Percentiles rank a stretch among this genome's conserved stretches.
These are phyloP conservation scores for Aurifilum marmelostoma DNA, from an alignment of 2,329 filamentous ascomycete species.

Conservation along the genomic window DNA sequence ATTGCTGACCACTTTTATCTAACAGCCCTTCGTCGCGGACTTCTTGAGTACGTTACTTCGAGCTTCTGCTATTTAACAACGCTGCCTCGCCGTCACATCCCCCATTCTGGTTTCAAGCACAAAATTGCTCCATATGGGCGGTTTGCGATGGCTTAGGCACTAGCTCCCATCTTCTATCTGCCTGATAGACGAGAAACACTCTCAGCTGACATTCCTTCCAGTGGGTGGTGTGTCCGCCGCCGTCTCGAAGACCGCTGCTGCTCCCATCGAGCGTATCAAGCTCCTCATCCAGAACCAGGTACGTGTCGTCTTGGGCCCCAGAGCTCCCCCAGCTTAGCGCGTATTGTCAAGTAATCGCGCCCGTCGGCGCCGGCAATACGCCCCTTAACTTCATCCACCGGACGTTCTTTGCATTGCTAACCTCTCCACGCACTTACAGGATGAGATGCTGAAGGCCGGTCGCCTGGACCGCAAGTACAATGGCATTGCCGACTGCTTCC, in stretches of 20 bases:
- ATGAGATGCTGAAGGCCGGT: conserved; percentile 99
- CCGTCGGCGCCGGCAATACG: background rate
- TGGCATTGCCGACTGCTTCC: conserved; percentile 95
- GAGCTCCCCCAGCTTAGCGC: background rate
- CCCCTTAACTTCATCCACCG: background rate
- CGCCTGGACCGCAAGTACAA: conserved; percentile 97
- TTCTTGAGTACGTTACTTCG: conserved; percentile 85
- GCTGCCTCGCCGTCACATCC: background rate
- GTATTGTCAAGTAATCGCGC: background rate
- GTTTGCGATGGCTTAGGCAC: conserved; percentile 3
- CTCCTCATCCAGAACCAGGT: conserved; percentile 99
- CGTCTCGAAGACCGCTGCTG: conserved; percentile 99
- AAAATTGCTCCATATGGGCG: background rate
- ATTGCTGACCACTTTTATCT: conserved; percentile 28
- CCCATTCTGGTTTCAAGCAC: conserved; percentile 4
- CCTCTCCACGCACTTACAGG: conserved; percentile 55
- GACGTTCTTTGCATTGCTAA: conserved; percentile 36
- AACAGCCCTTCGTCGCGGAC: conserved; percentile 91
- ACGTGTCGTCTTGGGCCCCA: conserved; percentile 54
- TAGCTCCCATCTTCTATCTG: background rate
- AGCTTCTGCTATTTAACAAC: background rate
- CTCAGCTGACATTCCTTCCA: conserved; percentile 46
- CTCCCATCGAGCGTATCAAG: conserved; percentile 99
- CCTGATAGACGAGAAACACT: background rate
- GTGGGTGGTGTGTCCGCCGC: conserved; percentile 99